Percentiles rank a stretch among this genome's conserved stretches.
phyloP scores from a whole-genome alignment of 2,329 filamentous ascomycete species.

The Gnomoniopsis sp. region DNA sequence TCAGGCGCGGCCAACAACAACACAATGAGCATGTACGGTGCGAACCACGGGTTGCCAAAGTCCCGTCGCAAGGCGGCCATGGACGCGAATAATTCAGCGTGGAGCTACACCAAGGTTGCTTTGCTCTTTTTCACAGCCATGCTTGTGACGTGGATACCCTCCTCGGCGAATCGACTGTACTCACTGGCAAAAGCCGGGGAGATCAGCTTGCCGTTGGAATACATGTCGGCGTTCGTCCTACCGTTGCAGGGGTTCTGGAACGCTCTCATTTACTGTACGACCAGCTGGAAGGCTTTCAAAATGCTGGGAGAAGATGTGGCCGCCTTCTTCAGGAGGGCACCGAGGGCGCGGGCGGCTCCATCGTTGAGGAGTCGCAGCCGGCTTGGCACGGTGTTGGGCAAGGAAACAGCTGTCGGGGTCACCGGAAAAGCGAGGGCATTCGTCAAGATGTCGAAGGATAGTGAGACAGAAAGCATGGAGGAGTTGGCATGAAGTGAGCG shows the following conservation, averaged over 20 bases:
- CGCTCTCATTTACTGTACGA: constrained; percentile 69
- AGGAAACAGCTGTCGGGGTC: neutral
- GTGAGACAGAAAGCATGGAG: constrained; percentile 12
- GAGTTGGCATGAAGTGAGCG: constrained; percentile 1
- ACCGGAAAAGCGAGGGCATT: neutral
- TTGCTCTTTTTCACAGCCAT: constrained; percentile 70
- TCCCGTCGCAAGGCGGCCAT: constrained; percentile 35
- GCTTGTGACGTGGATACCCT: constrained; percentile 73
- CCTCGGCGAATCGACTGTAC: constrained; percentile 73
- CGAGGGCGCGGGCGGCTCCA: neutral
- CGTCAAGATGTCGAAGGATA: neutral
- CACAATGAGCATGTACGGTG: constrained; percentile 8
- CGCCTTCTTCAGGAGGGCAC: neutral
- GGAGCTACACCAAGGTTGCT: constrained; percentile 68
- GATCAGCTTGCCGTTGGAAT: constrained; percentile 58
- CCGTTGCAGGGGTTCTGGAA: constrained; percentile 87
- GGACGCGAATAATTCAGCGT: constrained; percentile 60
- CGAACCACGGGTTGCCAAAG: constrained; percentile 19
- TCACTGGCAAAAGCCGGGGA: constrained; percentile 56
- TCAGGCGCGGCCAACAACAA: neutral
- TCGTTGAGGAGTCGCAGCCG: neutral
- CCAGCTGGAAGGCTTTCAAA: constrained; percentile 63
- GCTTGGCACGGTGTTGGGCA: neutral
- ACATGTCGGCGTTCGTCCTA: constrained; percentile 69
- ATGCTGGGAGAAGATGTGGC: constrained; percentile 38